Base-by-base conservation (phyloP, 495 filamentous ascomycete genomes). In the Penicillium longicatenatum region DNA sequence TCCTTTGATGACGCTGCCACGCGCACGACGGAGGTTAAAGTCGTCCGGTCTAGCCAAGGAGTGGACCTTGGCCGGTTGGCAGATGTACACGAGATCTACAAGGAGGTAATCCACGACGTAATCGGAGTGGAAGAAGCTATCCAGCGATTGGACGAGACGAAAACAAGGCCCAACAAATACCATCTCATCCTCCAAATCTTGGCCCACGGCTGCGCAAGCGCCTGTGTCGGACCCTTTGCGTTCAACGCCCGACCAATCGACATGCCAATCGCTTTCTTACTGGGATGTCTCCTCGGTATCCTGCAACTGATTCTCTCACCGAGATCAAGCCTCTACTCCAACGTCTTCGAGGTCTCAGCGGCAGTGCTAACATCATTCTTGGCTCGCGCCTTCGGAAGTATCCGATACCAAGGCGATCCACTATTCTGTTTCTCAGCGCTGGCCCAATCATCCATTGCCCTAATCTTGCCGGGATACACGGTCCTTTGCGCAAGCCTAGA, bases 391-490 rank as follows among this genome's bases (percentile, higher is more conserved):
- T 91, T 98, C 62, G 93, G 93, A 31, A 93, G 89, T 41, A 90
- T 97, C 44, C 57, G 62, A n/a, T 75, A 74, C 48, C 55, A 70
- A 6, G 67, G 79, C 20, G 83, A 85, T 26, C 85, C 86, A 2
- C 68, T 80, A 3, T 97, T 98, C 66, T 97, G 93, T 74, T 98
- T 98, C 73, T 93, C 92, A 4, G 86, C 93, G 1, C 78, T 98
- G 12, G 91, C 93, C 2, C 93, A 98, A 69, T 89, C 91, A 1
- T 85, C 90, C 19, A 97, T 97, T 59, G 93, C 92, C 6, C 81
- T 97, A 35, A 97, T 98, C 57, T 81, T 98, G 4, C 93, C 93
- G 0, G 93, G 93, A 14, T 94, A 92, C 68, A 88, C 87, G 30
- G 89, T 95, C 12, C 75, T 96, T 47, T 92, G 89, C 69, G 89